Conservation (phyloP, 208 protist genomes). For the Blechomonas ayalai region DNA sequence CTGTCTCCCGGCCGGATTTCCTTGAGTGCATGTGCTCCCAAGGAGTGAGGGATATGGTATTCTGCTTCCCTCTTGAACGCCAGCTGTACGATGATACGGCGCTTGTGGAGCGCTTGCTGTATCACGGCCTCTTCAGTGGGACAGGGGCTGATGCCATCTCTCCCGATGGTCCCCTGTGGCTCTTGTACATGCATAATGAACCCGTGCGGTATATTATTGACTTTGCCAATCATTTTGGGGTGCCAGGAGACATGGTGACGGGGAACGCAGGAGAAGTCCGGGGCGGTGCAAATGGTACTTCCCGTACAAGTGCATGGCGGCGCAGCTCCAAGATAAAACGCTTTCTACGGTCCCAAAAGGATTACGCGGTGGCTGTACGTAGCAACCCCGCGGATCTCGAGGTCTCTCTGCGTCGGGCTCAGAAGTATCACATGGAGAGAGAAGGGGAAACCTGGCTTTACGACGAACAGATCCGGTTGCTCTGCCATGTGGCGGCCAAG, state of each 20-base stretch:
- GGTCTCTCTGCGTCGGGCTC: conserved; percentile 20
- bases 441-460: conserved; percentile 31
- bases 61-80: conserved; percentile 14
- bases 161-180: conserved; percentile 6
- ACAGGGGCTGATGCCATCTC: conserved; percentile 11
- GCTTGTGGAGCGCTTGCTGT: conserved; percentile 24
- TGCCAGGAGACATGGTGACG: too few species aligned
- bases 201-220: conserved; percentile 29
- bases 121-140: conserved; percentile 57
- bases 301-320: too few species aligned
- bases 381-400: conserved; percentile 19
- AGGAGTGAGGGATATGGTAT: conserved; percentile 11
- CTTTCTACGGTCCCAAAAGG: conserved; percentile 20
- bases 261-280: too few species aligned
- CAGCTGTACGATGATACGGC: conserved; percentile 7
- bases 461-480: conserved; percentile 7
- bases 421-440: conserved; percentile 27
- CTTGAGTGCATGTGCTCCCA: conserved; percentile 32
- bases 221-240: too few species aligned
- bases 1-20: conserved; percentile 37
- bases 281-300: too few species aligned
- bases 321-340: conserved; percentile 35
- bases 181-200: conserved; percentile 36
- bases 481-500: conserved; percentile 6
- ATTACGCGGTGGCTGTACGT: conserved; percentile 33